A percentile compares a stretch with the other conserved stretches of the same genome.
phyloP scores from a whole-genome alignment of 495 filamentous ascomycete genomes.

The Penicillium soppii region DNA sequence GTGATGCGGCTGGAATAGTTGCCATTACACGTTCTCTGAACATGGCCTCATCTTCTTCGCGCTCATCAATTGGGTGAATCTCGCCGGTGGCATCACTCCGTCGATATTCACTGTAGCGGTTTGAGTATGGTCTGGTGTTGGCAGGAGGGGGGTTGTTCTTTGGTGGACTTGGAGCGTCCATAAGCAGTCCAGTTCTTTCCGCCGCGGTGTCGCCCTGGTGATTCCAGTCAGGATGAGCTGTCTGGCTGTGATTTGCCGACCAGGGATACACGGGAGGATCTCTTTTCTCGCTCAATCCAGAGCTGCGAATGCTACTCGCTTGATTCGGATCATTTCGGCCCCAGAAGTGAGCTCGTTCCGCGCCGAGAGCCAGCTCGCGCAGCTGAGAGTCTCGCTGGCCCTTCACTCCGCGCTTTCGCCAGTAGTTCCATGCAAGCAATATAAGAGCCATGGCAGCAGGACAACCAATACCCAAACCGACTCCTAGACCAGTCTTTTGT shows the following conservation, averaged over 20 bases:
- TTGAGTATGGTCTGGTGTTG: conserved; percentile 23
- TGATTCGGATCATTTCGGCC: conserved; percentile 30
- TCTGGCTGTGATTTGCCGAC: conserved; percentile 33
- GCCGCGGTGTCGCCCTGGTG: conserved; percentile 35
- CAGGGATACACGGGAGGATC: conserved; percentile 35
- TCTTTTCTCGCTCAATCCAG: conserved; percentile 25
- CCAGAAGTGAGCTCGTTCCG: conserved; percentile 48
- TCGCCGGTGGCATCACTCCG: conserved; percentile 46
- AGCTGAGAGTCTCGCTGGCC: conserved; percentile 52
- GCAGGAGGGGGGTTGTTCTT: conserved; percentile 37
- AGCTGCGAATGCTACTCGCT: conserved; percentile 39
- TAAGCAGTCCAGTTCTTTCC: conserved; percentile 55
- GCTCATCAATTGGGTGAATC: conserved; percentile 69
- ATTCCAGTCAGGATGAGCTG: conserved; percentile 23
- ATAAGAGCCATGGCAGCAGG: conserved; percentile 51
- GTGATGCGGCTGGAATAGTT: conserved; percentile 14
- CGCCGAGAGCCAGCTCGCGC: conserved; percentile 49
- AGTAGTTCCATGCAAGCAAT: conserved; percentile 58
- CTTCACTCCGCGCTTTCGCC: conserved; percentile 47
- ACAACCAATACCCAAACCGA: conserved; percentile 71
- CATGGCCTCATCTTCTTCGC: conserved; percentile 60
- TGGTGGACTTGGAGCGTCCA: conserved; percentile 55
- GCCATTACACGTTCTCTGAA: conserved; percentile 27
- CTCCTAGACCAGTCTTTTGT: conserved; percentile 65
- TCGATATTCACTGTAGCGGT: conserved; percentile 44